Evolutionary conservation across 2,329 filamentous ascomycete species (phyloP).

Genomic region (Phyllosticta citrichinensis): DNA sequence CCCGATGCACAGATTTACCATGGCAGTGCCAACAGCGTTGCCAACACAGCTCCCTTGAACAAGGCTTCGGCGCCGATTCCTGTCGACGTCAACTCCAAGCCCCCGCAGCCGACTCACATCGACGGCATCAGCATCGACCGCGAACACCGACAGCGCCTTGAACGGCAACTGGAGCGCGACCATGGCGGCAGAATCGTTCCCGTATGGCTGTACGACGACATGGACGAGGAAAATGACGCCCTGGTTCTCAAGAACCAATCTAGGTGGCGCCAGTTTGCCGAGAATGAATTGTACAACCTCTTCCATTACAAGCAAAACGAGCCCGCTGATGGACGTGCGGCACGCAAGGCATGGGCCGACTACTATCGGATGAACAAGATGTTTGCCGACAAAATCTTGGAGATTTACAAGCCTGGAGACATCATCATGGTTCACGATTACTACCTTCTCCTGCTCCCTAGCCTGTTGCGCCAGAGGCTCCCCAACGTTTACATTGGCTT

Average conservation of each 20-base stretch:
- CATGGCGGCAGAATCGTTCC: slow-evolving; percentile 71
- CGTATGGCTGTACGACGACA: slow-evolving; percentile 78
- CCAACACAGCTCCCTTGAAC: slow-evolving; percentile 50
- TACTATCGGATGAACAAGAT: slow-evolving; percentile 89
- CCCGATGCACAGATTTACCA: slow-evolving; percentile 21
- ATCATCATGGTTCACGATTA: slow-evolving; percentile 92
- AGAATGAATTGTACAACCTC: slow-evolving; percentile 82
- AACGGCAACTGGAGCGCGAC: slow-evolving; percentile 61
- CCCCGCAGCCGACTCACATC: slow-evolving; percentile 46
- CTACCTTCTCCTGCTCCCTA: slow-evolving; percentile 81
- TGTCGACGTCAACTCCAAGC: slow-evolving; percentile 50
- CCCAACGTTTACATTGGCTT: slow-evolving; percentile 91
- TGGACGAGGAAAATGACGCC: slow-evolving; percentile 56
- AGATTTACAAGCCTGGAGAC: slow-evolving; percentile 85
- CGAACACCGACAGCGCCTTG: slow-evolving; percentile 61
- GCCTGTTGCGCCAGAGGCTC: slow-evolving; percentile 73
- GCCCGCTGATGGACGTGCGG: slow-evolving; percentile 72
- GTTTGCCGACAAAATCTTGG: slow-evolving; percentile 80
- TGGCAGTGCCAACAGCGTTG: slow-evolving; percentile 14
- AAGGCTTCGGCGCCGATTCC: slow-evolving; percentile 73
- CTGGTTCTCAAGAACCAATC: slow-evolving; percentile 70
- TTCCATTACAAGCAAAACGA: slow-evolving; percentile 96
- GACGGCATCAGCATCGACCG: slow-evolving; percentile 63
- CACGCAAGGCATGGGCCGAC: slow-evolving; percentile 79
- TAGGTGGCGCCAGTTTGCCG: slow-evolving; percentile 82